These are phyloP conservation scores for Acanthamoeba rhysodes DNA, from an alignment of 208 protist genomes.

Conservation along the genomic window DNA sequence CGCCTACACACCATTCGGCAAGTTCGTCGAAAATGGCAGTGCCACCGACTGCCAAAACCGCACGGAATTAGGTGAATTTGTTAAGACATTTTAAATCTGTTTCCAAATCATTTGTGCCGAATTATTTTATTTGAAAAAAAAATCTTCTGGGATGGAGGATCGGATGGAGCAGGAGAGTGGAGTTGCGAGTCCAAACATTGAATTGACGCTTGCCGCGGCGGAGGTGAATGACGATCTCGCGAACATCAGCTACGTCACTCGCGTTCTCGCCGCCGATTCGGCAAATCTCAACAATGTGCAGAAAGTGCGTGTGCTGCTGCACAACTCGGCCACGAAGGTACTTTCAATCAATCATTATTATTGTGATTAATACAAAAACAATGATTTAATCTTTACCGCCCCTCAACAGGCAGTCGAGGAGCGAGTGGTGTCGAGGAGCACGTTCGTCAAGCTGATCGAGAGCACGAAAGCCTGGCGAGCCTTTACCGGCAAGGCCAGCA, in stretches of 20 bases:
- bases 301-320: not conserved
- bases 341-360: not conserved
- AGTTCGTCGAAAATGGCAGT: no score
- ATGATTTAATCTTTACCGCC: not conserved
- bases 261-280: slow-evolving; percentile 14
- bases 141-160: no score
- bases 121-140: no score
- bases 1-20: no score
- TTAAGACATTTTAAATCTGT: no score
- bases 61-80: no score
- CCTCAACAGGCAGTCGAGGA: not conserved
- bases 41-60: no score
- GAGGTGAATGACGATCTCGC: not conserved
- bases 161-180: not conserved
- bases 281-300: slow-evolving; percentile 13
- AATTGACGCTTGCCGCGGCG: not conserved
- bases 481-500: slow-evolving; percentile 40
- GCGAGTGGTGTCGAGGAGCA: not conserved
- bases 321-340: slow-evolving; percentile 27
- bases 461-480: slow-evolving; percentile 44
- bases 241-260: not conserved
- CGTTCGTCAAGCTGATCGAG: slow-evolving; percentile 4
- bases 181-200: not conserved
- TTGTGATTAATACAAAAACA: not conserved
- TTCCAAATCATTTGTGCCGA: no score